A percentile compares a stretch with the other conserved stretches of the same genome.
phyloP scores from a whole-genome alignment of 1,139 yeast species.

The Petasospora fabianii region DNA sequence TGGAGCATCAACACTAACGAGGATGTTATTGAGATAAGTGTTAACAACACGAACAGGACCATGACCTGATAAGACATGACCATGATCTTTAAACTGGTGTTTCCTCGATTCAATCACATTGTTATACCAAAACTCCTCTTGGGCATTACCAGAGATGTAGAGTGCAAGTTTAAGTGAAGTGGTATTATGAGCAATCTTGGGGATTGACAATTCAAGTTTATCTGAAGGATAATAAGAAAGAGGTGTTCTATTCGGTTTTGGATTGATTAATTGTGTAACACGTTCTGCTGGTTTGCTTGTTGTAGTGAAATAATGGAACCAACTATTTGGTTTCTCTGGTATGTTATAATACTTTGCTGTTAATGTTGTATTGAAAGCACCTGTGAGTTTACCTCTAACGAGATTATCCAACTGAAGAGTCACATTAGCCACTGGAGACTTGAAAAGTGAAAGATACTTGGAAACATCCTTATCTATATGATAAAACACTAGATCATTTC shows the following conservation, averaged over 20 bases:
- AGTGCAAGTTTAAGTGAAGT: constrained; percentile 41
- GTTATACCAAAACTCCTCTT: constrained; percentile 82
- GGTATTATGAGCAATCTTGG: constrained; percentile 29
- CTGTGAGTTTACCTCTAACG: constrained; percentile 52
- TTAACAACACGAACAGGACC: constrained; percentile 61
- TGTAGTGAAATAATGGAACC: constrained; percentile 17
- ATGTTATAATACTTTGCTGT: constrained; percentile 48
- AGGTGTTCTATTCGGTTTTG: constrained; percentile 36
- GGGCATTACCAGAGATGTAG: constrained; percentile 70
- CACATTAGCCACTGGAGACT: constrained; percentile 33
- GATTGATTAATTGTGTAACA: constrained; percentile 16
- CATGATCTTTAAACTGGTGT: constrained; percentile 35
- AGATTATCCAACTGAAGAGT: constrained; percentile 66
- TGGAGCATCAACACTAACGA: constrained; percentile 50
- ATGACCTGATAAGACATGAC: constrained; percentile 48
- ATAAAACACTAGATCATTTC: constrained; percentile 45
- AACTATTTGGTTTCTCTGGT: constrained; percentile 10
- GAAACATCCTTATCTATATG: constrained; percentile 62
- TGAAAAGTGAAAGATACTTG: constrained; percentile 50
- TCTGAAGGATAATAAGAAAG: constrained; percentile 42
- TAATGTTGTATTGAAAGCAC: constrained; percentile 55
- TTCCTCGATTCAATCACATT: constrained; percentile 52
- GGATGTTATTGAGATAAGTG: constrained; percentile 45
- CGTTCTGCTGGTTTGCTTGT: constrained; percentile 24
- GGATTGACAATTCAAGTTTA: constrained; percentile 36